These are phyloP conservation scores for Gypsophila paniculata DNA, from an alignment of 179 eudicot species.

Conservation along the genomic window DNA sequence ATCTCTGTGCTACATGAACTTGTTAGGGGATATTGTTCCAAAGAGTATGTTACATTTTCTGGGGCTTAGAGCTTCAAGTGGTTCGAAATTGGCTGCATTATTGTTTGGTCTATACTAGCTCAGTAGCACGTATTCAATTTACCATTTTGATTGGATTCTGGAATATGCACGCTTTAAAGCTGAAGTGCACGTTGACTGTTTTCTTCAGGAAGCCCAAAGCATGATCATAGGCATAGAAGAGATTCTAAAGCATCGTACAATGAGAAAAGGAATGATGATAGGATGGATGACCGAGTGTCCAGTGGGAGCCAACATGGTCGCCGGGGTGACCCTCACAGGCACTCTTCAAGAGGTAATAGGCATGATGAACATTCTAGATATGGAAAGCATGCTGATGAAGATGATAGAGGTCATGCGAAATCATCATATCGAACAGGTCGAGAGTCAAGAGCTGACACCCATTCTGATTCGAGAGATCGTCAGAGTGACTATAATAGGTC, in stretches of 20 bases:
- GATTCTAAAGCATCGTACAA: conserved; percentile 33
- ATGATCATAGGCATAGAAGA: conserved; percentile 42
- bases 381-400: conserved; percentile 54
- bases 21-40: not conserved
- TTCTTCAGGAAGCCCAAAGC: conserved; percentile 47
- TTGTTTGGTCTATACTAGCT: not conserved
- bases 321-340: conserved; percentile 43
- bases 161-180: conserved; percentile 17
- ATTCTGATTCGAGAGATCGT: conserved; percentile 39
- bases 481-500: conserved; percentile 50
- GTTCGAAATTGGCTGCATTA: not conserved
- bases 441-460: conserved; percentile 34
- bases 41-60: not conserved
- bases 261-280: conserved; percentile 44
- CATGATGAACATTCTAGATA: conserved; percentile 45
- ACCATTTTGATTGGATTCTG: conserved; percentile 11
- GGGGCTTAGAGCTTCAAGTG: not conserved
- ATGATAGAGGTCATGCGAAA: conserved; percentile 47
- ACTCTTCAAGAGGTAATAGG: conserved; percentile 47
- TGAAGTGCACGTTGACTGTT: conserved; percentile 6
- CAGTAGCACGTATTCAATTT: conserved; percentile 2
- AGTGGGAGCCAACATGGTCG: conserved; percentile 39
- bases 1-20: not conserved
- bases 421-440: conserved; percentile 44
- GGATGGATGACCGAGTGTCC: conserved; percentile 41